Base-by-base conservation (phyloP, 306 rosid species). In the Styphnolobium japonicum region DNA sequence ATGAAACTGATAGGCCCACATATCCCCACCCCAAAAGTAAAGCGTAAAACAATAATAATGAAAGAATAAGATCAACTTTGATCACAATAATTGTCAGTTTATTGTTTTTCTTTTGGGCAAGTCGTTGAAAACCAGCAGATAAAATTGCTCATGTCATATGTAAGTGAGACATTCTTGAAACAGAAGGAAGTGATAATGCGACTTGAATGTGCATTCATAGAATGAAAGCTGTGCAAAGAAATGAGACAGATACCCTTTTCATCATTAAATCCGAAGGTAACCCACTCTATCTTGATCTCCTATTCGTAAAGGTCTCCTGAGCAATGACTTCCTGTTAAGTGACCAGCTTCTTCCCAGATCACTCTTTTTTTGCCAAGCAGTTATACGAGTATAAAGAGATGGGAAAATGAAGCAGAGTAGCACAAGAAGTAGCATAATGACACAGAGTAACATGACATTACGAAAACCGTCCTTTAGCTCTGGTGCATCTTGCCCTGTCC, bases 341-440 rank as follows among this genome's bases (percentile, higher is more conserved):
- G 99, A 88, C 98, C 97, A 95, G 85, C 84, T 90, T 86, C 85
- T 87, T 18, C 85, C 82, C 68, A 81, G 31, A 23, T 22, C 42
- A 46, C 82, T 85, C 40, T 42, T 83, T 7, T 83, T 89, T 69
- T 75, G 85, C 99, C 97, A 91, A 0, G 83, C 75, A 12, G 73
- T 85, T 83, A 95, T 10, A 18, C 87, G 87, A 6, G 74, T 65
- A 73, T 92, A 92, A 55, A 92, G 76, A 74, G 82, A 72, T 0
- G 98, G 98, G 85, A 95, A 92, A 80, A 89, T 58, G 88, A 92
- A 95, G 90, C 97, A 95, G 16, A 92, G 87, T 29, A 95, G 87
- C 5, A 92, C 91, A 42, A 90, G 22, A 23, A 92, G 29, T 53
- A 95, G 86, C 92, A 86, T 79, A 9, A 67, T 76, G 7, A 87